Conservation (phyloP, 805 yeast genomes). For the Kodamaea fukazawae region DNA sequence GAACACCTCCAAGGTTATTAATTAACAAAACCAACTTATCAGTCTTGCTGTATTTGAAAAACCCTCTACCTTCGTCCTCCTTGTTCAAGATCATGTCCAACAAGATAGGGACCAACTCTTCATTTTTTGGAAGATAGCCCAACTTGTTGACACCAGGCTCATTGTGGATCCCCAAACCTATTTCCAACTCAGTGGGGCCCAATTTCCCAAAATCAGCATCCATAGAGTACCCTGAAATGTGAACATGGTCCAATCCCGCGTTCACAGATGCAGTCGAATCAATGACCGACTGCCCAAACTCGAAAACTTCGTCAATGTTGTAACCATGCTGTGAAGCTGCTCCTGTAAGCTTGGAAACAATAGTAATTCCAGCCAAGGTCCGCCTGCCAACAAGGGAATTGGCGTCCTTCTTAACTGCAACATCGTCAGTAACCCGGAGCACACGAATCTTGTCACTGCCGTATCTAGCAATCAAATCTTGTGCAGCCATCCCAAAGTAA, state of each 20-base stretch:
- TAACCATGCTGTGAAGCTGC: conserved; percentile 25
- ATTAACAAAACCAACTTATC: conserved; percentile 30
- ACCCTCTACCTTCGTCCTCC: conserved; percentile 26
- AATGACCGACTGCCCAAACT: conserved; percentile 27
- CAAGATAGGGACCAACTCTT: conserved; percentile 25
- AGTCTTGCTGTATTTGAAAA: conserved; percentile 23
- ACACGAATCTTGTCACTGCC: conserved; percentile 29
- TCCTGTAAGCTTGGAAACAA: conserved; percentile 31
- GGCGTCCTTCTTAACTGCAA: conserved; percentile 28
- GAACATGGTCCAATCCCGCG: conserved; percentile 34
- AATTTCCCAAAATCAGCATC: conserved; percentile 24
- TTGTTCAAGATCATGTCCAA: conserved; percentile 25
- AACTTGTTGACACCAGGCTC: conserved; percentile 37
- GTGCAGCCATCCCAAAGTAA: conserved; percentile 40
- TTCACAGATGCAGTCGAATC: conserved; percentile 29
- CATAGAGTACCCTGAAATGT: conserved; percentile 10
- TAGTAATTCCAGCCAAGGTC: conserved; percentile 32
- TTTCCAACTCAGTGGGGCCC: conserved; percentile 27
- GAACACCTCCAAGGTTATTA: conserved; percentile 39
- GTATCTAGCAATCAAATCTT: conserved; percentile 29
- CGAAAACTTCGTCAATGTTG: conserved; percentile 23
- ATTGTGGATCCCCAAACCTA: conserved; percentile 40
- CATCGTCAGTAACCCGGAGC: conserved; percentile 35
- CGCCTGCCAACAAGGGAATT: conserved; percentile 36
- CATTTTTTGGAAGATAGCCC: conserved; percentile 29